Percentiles rank a stretch among this genome's conserved stretches.
These are phyloP conservation scores for Pseudocercospora macadamiae DNA, from an alignment of 2,329 filamentous ascomycete genomes.

Conservation along the genomic window DNA sequence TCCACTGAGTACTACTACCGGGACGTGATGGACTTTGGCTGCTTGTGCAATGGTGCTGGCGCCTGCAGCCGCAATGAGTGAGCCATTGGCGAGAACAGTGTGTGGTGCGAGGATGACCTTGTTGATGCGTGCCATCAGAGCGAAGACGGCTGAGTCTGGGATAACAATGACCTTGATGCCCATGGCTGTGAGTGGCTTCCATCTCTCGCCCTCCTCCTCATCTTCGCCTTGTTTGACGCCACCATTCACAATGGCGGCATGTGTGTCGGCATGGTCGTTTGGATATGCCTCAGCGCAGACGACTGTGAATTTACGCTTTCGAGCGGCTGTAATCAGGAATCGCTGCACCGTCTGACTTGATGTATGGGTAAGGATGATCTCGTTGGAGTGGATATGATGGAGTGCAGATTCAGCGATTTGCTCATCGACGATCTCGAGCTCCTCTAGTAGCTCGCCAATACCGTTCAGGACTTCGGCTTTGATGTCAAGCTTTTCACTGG, in stretches of 20 bases:
- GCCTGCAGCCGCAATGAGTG: slow-evolving; percentile 82
- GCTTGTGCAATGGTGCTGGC: slow-evolving; percentile 81
- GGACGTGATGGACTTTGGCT: slow-evolving; percentile 77
- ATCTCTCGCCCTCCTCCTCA: slow-evolving; percentile 60
- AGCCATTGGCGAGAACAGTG: slow-evolving; percentile 85
- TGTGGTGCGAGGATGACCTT: slow-evolving; percentile 92
- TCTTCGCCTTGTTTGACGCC: slow-evolving; percentile 44
- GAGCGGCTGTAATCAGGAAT: slow-evolving; percentile 83
- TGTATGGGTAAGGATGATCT: slow-evolving; percentile 87
- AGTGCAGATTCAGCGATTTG: slow-evolving; percentile 88
- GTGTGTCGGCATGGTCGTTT: slow-evolving; percentile 67
- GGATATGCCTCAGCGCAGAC: slow-evolving; percentile 76
- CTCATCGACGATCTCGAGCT: slow-evolving; percentile 88
- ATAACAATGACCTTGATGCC: slow-evolving; percentile 84
- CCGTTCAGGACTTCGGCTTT: slow-evolving; percentile 91
- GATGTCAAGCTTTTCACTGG: slow-evolving; percentile 61
- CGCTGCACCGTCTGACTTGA: slow-evolving; percentile 85
- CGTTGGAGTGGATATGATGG: slow-evolving; percentile 89
- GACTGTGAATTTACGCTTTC: slow-evolving; percentile 89
- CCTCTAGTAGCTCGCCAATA: slow-evolving; percentile 94
- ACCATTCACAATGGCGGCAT: slow-evolving; percentile 63
- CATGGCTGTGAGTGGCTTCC: slow-evolving; percentile 74
- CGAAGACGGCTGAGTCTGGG: slow-evolving; percentile 82
- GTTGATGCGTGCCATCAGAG: slow-evolving; percentile 92
- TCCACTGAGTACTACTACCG: slow-evolving; percentile 85